Percentiles rank a stretch among this genome's conserved stretches.
Evolutionary conservation across 257 asterid genomes (phyloP).

Genomic region (Voacanga thouarsii): DNA sequence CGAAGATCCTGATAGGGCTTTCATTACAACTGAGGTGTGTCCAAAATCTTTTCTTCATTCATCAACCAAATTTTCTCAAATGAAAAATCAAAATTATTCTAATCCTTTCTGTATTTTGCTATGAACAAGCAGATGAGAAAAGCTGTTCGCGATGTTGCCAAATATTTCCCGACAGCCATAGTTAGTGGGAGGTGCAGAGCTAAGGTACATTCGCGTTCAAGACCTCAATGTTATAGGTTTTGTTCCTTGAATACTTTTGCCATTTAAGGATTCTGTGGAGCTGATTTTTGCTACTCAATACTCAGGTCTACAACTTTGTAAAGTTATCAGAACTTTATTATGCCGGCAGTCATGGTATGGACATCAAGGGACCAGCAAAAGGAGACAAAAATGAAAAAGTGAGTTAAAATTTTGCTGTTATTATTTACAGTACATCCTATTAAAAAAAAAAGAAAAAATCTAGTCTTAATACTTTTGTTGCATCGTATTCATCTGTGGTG

Average conservation of each 20-base stretch:
- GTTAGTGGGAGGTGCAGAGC: slow-evolving; percentile 80
- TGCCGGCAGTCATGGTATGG: slow-evolving; percentile 99
- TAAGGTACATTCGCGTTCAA: slow-evolving; percentile 42
- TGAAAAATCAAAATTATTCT: neutral
- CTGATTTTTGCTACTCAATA: neutral
- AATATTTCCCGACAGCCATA: slow-evolving; percentile 79
- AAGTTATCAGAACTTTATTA: slow-evolving; percentile 73
- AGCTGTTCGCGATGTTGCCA: slow-evolving; percentile 64
- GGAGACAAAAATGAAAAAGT: slow-evolving; percentile 40
- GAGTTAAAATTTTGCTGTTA: neutral
- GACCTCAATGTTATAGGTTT: neutral
- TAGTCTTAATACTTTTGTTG: neutral
- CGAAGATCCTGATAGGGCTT: slow-evolving; percentile 69
- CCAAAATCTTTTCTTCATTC: neutral
- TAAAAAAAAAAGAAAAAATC: neutral
- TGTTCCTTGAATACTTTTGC: neutral
- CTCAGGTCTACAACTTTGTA: slow-evolving; percentile 60
- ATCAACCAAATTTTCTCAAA: neutral
- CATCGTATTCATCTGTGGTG: neutral
- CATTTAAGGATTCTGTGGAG: neutral
- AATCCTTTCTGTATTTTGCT: neutral
- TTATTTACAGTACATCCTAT: neutral
- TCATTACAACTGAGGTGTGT: slow-evolving; percentile 60
- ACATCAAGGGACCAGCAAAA: slow-evolving; percentile 78
- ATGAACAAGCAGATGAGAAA: slow-evolving; percentile 62